Evolutionary conservation across 1,139 yeast species (phyloP).

Genomic region (Taphrina sp.): DNA sequence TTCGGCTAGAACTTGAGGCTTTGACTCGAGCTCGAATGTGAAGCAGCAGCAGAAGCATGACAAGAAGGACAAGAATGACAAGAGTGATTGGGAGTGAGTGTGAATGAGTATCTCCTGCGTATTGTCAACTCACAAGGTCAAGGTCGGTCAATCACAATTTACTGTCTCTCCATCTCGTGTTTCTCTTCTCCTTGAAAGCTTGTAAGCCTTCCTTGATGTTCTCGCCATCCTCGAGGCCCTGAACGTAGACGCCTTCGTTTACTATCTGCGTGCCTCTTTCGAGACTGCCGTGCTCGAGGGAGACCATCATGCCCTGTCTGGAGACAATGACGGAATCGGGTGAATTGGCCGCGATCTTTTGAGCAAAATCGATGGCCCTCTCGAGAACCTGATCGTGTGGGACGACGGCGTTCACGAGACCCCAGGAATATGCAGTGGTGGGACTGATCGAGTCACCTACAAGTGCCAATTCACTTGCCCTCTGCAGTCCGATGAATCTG

Average conservation of each 20-base stretch:
- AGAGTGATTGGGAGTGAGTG: not conserved
- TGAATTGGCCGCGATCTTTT: slow-evolving; percentile 40
- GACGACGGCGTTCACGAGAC: slow-evolving; percentile 42
- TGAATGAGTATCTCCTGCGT: no score
- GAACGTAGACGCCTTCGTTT: slow-evolving; percentile 37
- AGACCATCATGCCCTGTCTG: slow-evolving; percentile 41
- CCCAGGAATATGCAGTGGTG: slow-evolving; percentile 42
- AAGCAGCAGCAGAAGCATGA: not conserved
- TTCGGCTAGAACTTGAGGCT: no score
- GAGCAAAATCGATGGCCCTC: slow-evolving; percentile 41
- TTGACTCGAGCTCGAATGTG: not conserved
- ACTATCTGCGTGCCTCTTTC: slow-evolving; percentile 38
- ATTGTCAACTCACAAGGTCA: no score
- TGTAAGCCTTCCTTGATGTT: slow-evolving; percentile 39
- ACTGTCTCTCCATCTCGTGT: slow-evolving; percentile 40
- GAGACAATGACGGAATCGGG: slow-evolving; percentile 43
- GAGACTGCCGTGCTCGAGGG: slow-evolving; percentile 39
- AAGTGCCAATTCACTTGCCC: slow-evolving; percentile 43
- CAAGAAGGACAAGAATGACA: not conserved
- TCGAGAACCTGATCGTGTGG: slow-evolving; percentile 39
- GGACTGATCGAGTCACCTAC: slow-evolving; percentile 43
- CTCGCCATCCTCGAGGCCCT: slow-evolving; percentile 35
- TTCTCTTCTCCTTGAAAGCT: slow-evolving; percentile 42
- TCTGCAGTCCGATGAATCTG: slow-evolving; percentile 40
- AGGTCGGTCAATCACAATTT: slow-evolving; percentile 31